Base-by-base conservation (phyloP, 2,329 filamentous ascomycete genomes). In the Penicillium sp. region DNA sequence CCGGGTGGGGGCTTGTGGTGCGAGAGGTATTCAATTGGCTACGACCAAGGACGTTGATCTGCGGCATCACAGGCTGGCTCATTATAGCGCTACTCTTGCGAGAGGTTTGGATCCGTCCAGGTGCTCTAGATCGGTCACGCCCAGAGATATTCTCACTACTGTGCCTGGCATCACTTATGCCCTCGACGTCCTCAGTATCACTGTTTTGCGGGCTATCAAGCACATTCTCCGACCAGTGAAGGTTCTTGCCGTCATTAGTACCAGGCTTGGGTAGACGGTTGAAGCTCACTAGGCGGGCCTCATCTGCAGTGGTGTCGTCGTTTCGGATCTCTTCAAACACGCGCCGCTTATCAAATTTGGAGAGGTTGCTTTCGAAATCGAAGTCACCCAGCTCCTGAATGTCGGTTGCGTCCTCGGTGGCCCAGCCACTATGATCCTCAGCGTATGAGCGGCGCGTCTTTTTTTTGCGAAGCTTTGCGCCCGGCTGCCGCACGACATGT, bases 341-440 rank as follows among this genome's bases (percentile, higher is more conserved):
- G 1, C 88, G 88, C 55, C 89, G 86, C 78, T 98, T 98, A 79
- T 98, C 93, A 67, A 98, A 98, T 70, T 96, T 96, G 47, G 91
- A 93, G 31, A 98, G 81, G 63, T 92, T 92, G 54, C 87, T 88
- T 67, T 91, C 88, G 68, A 98, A 98, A 74, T 98, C 93, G 67
- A 98, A 98, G 60, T 98, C 95, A 11, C 90, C 91, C 81, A 95
- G 85, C 71, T 96, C 93, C 75, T 93, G 91, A 23, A 95, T 91
- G 71, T 98, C 95, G 0, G 92, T 97, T 23, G 93, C 93, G 69
- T 98, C 93, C 71, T 97, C 95, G 0, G 93, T 97, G 4, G 91
- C 92, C 93, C 93, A 98, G 3, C 92, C 93, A 71, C 92, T 96
- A 44, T 91, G 76, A 53, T 83, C 79, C 55, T 85, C 82, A 9